Percentiles rank a stretch among this genome's conserved stretches.
phyloP scores from a whole-genome alignment of 2,329 filamentous ascomycete genomes.

The Bimuria novae-zelandiae region DNA sequence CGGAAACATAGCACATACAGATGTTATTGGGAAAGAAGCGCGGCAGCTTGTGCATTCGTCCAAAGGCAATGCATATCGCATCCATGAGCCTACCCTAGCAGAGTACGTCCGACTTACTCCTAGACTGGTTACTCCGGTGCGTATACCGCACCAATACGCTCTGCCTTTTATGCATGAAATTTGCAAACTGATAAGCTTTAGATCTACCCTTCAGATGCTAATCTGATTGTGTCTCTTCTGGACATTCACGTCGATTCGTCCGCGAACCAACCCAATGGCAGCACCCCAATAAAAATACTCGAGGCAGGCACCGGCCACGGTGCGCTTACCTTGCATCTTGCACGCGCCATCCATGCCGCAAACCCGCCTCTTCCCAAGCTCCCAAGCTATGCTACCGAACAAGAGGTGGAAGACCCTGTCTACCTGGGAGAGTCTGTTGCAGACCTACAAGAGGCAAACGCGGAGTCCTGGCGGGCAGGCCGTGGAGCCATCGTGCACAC shows the following conservation, averaged over 20 bases:
- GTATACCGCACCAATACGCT: constrained; percentile 26
- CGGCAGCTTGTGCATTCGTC: constrained; percentile 64
- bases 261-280: constrained; percentile 38
- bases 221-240: constrained; percentile 74
- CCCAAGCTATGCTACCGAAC: constrained; percentile 15
- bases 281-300: constrained; percentile 70
- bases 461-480: constrained; percentile 45
- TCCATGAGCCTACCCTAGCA: constrained; percentile 70
- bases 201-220: constrained; percentile 77
- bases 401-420: constrained; percentile 36
- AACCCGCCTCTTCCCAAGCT: constrained; percentile 60
- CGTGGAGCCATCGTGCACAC: constrained; percentile 76
- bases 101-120: constrained; percentile 72
- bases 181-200: constrained; percentile 38
- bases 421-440: constrained; percentile 39
- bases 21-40: constrained; percentile 66
- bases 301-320: constrained; percentile 88
- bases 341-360: constrained; percentile 74
- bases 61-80: constrained; percentile 57
- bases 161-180: neutral
- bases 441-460: constrained; percentile 34
- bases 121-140: constrained; percentile 75
- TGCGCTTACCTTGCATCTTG: constrained; percentile 74
- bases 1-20: constrained; percentile 55
- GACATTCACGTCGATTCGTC: constrained; percentile 67